phyloP scores from a whole-genome alignment of 2,329 filamentous ascomycete species.

The Fusarium sp. region DNA sequence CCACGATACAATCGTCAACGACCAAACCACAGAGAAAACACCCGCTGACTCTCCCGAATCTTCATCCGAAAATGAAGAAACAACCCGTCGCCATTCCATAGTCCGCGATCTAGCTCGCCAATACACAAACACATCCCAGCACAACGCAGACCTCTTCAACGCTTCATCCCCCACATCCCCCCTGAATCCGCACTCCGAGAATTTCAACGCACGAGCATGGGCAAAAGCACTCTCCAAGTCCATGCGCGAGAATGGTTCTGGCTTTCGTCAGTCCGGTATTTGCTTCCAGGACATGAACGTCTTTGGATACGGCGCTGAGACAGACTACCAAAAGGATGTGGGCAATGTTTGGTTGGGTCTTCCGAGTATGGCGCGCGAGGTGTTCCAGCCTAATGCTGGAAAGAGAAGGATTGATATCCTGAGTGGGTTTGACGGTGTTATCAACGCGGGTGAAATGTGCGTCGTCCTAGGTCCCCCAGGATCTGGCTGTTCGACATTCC shows the following conservation, averaged over 20 bases:
- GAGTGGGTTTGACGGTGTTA: constrained; percentile 70
- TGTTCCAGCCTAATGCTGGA: constrained; percentile 2
- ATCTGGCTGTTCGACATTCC: constrained; percentile 73
- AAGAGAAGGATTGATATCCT: constrained; percentile 59
- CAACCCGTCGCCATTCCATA: constrained; percentile 36
- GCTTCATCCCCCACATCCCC: constrained; percentile 50
- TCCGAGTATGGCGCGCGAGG: constrained; percentile 15
- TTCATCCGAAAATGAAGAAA: constrained; percentile 33
- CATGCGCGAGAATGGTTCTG: constrained; percentile 41
- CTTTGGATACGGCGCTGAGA: constrained; percentile 58
- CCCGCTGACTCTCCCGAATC: neutral
- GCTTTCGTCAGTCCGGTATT: constrained; percentile 49
- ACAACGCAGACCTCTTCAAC: constrained; percentile 29
- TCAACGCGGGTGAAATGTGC: constrained; percentile 75
- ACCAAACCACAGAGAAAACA: neutral
- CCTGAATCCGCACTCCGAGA: constrained; percentile 59
- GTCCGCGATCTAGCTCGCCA: constrained; percentile 32
- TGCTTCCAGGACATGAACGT: constrained; percentile 59
- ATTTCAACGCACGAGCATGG: constrained; percentile 62
- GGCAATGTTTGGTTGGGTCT: constrained; percentile 49
- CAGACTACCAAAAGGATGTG: constrained; percentile 60
- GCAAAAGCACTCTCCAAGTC: constrained; percentile 45
- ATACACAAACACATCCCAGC: constrained; percentile 31
- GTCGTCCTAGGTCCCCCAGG: constrained; percentile 74
- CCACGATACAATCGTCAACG: constrained; percentile 33